Evolutionary conservation across 371 early-diverging fungal species (phyloP), one percentile per base, ranked within the genome.

Genomic region (Synchytrium microbalum): DNA sequence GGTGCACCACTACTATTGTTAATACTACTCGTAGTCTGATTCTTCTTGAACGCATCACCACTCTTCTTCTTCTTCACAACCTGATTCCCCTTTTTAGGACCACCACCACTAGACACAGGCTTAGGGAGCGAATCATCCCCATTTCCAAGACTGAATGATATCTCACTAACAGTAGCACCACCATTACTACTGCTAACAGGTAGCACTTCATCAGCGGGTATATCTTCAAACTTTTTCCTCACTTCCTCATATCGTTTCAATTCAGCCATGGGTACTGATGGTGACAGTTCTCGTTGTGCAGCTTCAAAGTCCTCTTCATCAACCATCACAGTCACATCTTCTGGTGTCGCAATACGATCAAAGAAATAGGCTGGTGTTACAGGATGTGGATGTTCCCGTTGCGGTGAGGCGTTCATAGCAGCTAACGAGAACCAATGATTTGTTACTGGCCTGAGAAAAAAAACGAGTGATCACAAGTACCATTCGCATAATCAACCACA

Each of bases 181-280:
- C n/a, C n/a, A n/a, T n/a, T n/a, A n/a, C n/a, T n/a, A n/a, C n/a
- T n/a, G n/a, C n/a, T n/a, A n/a, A n/a, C n/a, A n/a, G n/a, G n/a
- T n/a, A n/a, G n/a, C n/a, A n/a, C n/a, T n/a, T n/a, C n/a, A n/a
- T n/a, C n/a, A n/a, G 46, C 19, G 19, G 46, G 46, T 38, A 19
- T 38, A 38, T 19, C 46, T 54, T 72, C 77, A 58, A 87, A 86
- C 69, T 77, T 75, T 25, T 67, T 71, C 25, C 91, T 86, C 0
- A 96, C 82, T 24, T 75, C 76, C 61, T 83, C 78, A 72, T 98
- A 98, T 63, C 92, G 88, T 30, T 80, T 86, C n/a, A 98, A 76
- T 67, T 98, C 98, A 13, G 84, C 84, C 2, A 86, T 84, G 1
- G 90, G 86, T 0, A 98, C 94, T 26, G 91, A 90, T 0, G 98